These are phyloP conservation scores for Exophiala sideris DNA, from an alignment of 2,329 filamentous ascomycete genomes.

Conservation along the genomic window DNA sequence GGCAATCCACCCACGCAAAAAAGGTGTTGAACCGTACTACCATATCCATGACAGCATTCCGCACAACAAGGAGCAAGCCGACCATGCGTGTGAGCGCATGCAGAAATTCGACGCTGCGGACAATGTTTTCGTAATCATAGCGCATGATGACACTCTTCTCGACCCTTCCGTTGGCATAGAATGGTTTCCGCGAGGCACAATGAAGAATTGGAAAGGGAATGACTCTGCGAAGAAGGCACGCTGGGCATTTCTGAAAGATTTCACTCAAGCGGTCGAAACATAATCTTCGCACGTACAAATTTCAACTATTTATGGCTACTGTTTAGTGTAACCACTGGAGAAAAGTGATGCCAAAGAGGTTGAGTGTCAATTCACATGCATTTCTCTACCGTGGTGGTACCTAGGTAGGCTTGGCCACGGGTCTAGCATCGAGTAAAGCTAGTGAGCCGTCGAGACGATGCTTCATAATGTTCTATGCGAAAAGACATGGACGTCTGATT, in stretches of 20 bases:
- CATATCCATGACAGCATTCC: constrained; percentile 26
- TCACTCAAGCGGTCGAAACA: constrained; percentile 4
- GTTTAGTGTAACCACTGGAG: not conserved
- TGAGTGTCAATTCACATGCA: too few relatives aligned
- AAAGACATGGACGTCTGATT: too few relatives aligned
- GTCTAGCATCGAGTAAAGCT: too few relatives aligned
- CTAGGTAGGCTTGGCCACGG: too few relatives aligned
- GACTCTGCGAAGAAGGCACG: constrained; percentile 4
- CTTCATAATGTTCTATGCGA: too few relatives aligned
- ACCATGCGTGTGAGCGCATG: constrained; percentile 26
- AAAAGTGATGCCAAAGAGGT: not conserved
- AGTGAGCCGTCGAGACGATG: too few relatives aligned
- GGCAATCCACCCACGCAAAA: constrained; percentile 26
- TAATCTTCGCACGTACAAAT: too few relatives aligned
- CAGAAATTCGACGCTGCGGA: constrained; percentile 30
- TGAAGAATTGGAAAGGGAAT: constrained; percentile 14
- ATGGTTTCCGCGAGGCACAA: constrained; percentile 10
- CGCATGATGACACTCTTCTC: constrained; percentile 31
- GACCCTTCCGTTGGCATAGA: constrained; percentile 27
- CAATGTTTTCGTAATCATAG: constrained; percentile 31
- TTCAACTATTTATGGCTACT: not conserved
- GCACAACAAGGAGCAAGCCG: constrained; percentile 25
- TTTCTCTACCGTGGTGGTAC: too few relatives aligned
- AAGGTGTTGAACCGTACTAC: constrained; percentile 18
- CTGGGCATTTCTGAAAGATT: constrained; percentile 17